Evolutionary conservation across 345 rosid genomes (phyloP).

Genomic region (Cardiospermum halicacabum): DNA sequence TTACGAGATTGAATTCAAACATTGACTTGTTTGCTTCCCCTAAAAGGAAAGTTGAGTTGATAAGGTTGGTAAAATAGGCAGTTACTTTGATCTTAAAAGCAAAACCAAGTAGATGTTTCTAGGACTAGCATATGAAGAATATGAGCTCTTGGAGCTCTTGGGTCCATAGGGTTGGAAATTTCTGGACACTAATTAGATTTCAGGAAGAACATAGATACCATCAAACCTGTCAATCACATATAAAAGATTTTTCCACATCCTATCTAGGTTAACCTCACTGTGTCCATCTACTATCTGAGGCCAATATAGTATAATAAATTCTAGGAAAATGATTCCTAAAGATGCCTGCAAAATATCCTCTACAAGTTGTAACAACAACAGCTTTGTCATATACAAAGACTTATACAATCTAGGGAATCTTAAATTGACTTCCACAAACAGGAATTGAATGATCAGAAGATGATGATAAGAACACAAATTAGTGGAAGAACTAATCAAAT

Average conservation of each 20-base stretch:
- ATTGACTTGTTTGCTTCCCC: not conserved
- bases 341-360: not conserved
- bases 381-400: not conserved
- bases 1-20: not conserved
- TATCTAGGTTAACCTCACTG: too few species aligned
- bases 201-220: not conserved
- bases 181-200: slow-evolving; percentile 1
- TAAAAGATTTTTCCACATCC: too few species aligned
- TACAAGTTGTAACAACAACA: not conserved
- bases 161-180: not conserved
- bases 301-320: too few species aligned
- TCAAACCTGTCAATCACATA: too few species aligned
- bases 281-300: too few species aligned
- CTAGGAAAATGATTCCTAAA: not conserved
- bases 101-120: too few species aligned
- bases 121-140: not conserved
- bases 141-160: not conserved
- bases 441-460: not conserved
- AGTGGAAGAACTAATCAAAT: too few species aligned
- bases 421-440: not conserved
- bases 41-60: not conserved
- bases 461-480: too few species aligned
- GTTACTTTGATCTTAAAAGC: too few species aligned
- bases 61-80: too few species aligned
- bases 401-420: not conserved